phyloP scores from a whole-genome alignment of 2,329 filamentous ascomycete genomes.

The Aspergillus jensenii region DNA sequence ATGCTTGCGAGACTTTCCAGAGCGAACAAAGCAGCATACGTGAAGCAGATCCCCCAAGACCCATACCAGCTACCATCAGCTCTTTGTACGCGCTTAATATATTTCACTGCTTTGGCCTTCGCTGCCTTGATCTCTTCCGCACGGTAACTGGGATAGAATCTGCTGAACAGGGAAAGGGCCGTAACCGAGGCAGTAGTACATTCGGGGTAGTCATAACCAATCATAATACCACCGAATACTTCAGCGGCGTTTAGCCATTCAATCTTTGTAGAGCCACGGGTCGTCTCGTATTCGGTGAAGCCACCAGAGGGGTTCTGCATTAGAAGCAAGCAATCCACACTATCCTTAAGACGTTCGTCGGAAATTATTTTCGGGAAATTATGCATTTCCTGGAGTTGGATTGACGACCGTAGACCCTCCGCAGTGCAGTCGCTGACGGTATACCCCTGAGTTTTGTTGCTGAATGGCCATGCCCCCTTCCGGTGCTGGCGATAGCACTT shows the following conservation, averaged over 20 bases:
- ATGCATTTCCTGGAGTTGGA: constrained; percentile 77
- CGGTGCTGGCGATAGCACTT: constrained; percentile 84
- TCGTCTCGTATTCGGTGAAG: constrained; percentile 85
- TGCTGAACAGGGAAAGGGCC: constrained; percentile 76
- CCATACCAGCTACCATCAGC: constrained; percentile 95
- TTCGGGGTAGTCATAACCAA: constrained; percentile 97
- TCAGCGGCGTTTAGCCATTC: constrained; percentile 93
- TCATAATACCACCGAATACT: constrained; percentile 96
- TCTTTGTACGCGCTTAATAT: constrained; percentile 77
- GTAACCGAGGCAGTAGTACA: constrained; percentile 95
- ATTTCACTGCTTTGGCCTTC: constrained; percentile 71
- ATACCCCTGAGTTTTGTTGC: constrained; percentile 88
- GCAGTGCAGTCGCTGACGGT: constrained; percentile 93
- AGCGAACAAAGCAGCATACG: constrained; percentile 95
- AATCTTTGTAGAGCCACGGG: constrained; percentile 72
- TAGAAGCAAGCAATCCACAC: constrained; percentile 83
- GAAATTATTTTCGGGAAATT: constrained; percentile 73
- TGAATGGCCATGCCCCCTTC: constrained; percentile 96
- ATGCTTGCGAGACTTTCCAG: constrained; percentile 79
- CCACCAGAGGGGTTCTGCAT: constrained; percentile 88
- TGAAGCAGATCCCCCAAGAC: constrained; percentile 97
- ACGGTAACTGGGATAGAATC: constrained; percentile 80
- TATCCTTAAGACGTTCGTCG: constrained; percentile 77
- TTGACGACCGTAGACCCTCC: constrained; percentile 82
- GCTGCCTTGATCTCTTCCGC: constrained; percentile 71